Base-by-base conservation (phyloP, 371 early-diverging fungal genomes). In the Saksenaea vasiformis region DNA sequence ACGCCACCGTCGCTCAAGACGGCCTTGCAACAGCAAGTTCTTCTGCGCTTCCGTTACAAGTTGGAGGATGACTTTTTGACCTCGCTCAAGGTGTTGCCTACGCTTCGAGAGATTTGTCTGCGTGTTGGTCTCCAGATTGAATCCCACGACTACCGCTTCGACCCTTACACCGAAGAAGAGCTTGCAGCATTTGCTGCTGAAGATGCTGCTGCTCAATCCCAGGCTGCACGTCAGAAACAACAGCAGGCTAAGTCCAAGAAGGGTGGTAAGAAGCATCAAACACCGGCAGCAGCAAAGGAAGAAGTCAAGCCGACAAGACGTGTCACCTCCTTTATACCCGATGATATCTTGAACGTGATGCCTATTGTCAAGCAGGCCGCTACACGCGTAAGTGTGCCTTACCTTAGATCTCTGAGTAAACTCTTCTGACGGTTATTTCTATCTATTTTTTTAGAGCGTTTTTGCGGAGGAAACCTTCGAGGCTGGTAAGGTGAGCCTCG, bases 391-490 rank as follows among this genome's bases (percentile, higher is more conserved):
- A 62, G 65, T 67, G 36, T 63, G 22, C 27, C 34, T 36, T 44
- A 14, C 19, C 37, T 37, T 37, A 8, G 37, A 8, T 47, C 0
- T 51, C 5, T 61, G 58, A 43, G 51, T 2, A 13, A 15, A 15
- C 19, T 39, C 35, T 19, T 41, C 39, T 56, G 3, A 28, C 15
- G 35, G 31, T n/a, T n/a, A 14, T 17, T 28, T 59, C 9, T 37
- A 14, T 15, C 56, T 60, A 47, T 35, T 39, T 61, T 39, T 63
- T 13, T 76, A 80, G 67, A 87, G 88, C 59, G 82, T 81, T 17
- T 93, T 95, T 75, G 96, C 94, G 14, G 93, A 95, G 65, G 94
- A 95, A 65, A 89, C 93, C 0, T 88, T 90, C 65, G 96, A 96
- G 72, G 92, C 94, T 44, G 95, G 93, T 73, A 91, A 88, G 65